Conservation (phyloP, 768 basidiomycete genomes). For the Psilocybe tampanensis region DNA sequence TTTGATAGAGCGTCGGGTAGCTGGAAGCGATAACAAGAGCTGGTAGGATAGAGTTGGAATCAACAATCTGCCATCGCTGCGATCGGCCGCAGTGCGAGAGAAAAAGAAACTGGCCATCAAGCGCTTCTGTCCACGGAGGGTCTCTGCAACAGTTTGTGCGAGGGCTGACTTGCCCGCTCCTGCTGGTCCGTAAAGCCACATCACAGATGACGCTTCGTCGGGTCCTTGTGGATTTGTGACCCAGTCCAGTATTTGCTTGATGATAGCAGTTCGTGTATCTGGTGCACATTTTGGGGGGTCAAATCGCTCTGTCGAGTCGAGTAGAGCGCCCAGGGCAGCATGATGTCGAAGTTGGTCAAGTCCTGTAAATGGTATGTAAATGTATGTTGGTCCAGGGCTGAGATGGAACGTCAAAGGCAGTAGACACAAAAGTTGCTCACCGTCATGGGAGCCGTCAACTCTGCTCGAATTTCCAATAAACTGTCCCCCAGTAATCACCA, state of each 20-base stretch:
- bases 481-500: slow-evolving; percentile 6
- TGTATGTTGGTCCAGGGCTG: too few relatives aligned
- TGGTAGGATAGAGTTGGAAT: slow-evolving; percentile 19
- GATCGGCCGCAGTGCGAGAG: slow-evolving; percentile 13
- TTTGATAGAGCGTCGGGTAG: slow-evolving; percentile 2
- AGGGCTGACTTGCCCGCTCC: slow-evolving; percentile 21
- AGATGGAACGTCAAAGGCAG: neutral
- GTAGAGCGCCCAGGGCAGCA: slow-evolving; percentile 6
- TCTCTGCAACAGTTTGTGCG: slow-evolving; percentile 14
- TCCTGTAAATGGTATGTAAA: slow-evolving; percentile 1
- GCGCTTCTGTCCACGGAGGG: slow-evolving; percentile 1
- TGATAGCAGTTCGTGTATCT: slow-evolving; percentile 10
- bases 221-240: slow-evolving; percentile 2
- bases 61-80: slow-evolving; percentile 12
- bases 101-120: slow-evolving; percentile 21
- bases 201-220: slow-evolving; percentile 5
- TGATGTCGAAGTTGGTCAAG: slow-evolving; percentile 9
- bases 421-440: neutral
- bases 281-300: slow-evolving; percentile 20
- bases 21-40: slow-evolving; percentile 13
- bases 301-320: slow-evolving; percentile 17
- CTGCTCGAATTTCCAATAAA: neutral
- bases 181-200: slow-evolving; percentile 21
- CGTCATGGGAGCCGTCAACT: neutral
- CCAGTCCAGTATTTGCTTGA: slow-evolving; percentile 16